Evolutionary conservation across 1,139 yeast genomes (phyloP).

Genomic region (Pichia sp.): DNA sequence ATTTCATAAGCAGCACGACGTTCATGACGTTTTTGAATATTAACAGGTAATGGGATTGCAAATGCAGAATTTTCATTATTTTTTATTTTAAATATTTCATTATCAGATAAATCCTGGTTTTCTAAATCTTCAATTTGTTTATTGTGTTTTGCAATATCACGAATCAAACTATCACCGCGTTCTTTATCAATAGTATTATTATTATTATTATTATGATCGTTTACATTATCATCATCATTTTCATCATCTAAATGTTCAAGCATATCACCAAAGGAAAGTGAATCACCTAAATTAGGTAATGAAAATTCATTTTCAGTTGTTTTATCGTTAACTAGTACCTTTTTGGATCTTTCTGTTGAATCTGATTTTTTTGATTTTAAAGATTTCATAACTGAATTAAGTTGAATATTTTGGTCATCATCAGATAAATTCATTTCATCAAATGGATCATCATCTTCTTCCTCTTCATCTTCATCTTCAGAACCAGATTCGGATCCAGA

Average conservation of each 20-base stretch:
- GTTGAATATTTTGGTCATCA: constrained; percentile 23
- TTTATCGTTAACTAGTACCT: constrained; percentile 43
- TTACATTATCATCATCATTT: constrained; percentile 32
- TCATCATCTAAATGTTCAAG: constrained; percentile 53
- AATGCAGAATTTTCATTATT: constrained; percentile 43
- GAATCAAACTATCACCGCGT: constrained; percentile 3
- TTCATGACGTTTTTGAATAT: constrained; percentile 81
- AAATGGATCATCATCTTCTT: constrained; percentile 28
- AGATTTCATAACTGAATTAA: constrained; percentile 26
- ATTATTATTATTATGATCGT: neutral
- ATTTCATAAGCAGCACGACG: constrained; percentile 88
- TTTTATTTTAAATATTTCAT: constrained; percentile 17
- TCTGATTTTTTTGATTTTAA: constrained; percentile 29
- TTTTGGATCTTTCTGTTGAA: constrained; percentile 32
- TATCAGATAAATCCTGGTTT: constrained; percentile 20
- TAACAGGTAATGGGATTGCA: constrained; percentile 76
- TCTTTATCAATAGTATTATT: constrained; percentile 16
- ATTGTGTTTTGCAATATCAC: constrained; percentile 11
- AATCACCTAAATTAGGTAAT: constrained; percentile 54
- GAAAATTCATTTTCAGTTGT: constrained; percentile 66
- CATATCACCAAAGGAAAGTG: constrained; percentile 70
- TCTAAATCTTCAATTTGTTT: constrained; percentile 5
- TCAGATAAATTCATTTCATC: constrained; percentile 24
- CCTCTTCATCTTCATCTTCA: constrained; percentile 24
- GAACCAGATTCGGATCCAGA: constrained; percentile 26